These are phyloP conservation scores for Beauveria varroae DNA, from an alignment of 2,329 filamentous ascomycete genomes.

Conservation along the genomic window DNA sequence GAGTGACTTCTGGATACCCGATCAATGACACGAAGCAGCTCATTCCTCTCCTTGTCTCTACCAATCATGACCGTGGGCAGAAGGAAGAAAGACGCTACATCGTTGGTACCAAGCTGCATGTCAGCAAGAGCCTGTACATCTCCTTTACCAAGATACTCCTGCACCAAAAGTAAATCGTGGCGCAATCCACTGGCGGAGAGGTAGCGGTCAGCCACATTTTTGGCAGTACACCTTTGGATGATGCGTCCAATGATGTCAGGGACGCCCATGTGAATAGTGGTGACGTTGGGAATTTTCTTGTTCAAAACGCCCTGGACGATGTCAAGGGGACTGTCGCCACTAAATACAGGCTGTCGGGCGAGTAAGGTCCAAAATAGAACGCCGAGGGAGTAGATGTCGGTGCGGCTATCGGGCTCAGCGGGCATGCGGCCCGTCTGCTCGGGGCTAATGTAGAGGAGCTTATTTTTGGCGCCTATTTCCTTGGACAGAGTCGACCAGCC, in stretches of 20 bases:
- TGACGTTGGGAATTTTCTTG: constrained; percentile 68
- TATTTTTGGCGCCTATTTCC: constrained; percentile 79
- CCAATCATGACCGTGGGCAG: constrained; percentile 78
- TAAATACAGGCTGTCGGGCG: constrained; percentile 72
- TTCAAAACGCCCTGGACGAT: constrained; percentile 86
- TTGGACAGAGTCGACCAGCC: constrained; percentile 81
- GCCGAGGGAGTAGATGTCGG: constrained; percentile 88
- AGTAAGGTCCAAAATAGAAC: constrained; percentile 83
- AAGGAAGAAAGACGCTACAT: constrained; percentile 88
- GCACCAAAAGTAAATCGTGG: constrained; percentile 68
- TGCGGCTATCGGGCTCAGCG: constrained; percentile 82
- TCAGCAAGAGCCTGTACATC: constrained; percentile 62
- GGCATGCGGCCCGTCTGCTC: constrained; percentile 93
- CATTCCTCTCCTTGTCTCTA: constrained; percentile 61
- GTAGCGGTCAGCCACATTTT: constrained; percentile 80
- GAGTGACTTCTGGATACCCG: constrained; percentile 62
- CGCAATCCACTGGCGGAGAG: constrained; percentile 83
- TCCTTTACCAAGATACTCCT: constrained; percentile 67
- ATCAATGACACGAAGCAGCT: constrained; percentile 68
- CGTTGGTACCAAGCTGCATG: constrained; percentile 72
- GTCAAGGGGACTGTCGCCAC: constrained; percentile 73
- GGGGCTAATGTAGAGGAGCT: constrained; percentile 84
- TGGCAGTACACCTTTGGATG: constrained; percentile 87
- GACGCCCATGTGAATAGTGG: constrained; percentile 70
- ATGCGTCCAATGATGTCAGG: constrained; percentile 76